phyloP scores from a whole-genome alignment of 176 grass and related monocot species.

The Oryza punctata region DNA sequence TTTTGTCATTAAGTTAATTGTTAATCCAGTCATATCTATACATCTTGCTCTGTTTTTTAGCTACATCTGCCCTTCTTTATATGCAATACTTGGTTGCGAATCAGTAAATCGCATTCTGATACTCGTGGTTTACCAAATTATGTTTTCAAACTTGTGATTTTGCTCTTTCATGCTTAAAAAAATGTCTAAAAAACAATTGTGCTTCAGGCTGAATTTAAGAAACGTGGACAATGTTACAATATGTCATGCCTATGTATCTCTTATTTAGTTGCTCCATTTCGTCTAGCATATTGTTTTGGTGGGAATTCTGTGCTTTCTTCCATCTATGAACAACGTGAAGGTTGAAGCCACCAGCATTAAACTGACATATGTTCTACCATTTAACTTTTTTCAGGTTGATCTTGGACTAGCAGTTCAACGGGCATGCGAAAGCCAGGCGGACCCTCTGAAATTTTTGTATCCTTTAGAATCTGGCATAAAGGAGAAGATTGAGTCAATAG shows the following conservation, averaged over 20 bases:
- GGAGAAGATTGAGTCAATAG: slow-evolving; percentile 95
- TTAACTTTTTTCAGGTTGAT: slow-evolving; percentile 67
- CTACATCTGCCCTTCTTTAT: neutral
- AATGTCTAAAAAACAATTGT: neutral
- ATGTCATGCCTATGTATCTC: neutral
- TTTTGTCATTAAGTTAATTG: slow-evolving; percentile 2
- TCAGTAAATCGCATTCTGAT: neutral
- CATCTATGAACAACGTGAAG: neutral
- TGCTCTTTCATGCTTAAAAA: neutral
- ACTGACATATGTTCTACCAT: neutral
- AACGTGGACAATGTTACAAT: neutral
- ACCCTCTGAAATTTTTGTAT: slow-evolving; percentile 82
- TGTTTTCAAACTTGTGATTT: neutral
- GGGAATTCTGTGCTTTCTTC: slow-evolving; percentile 15
- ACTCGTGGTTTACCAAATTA: neutral
- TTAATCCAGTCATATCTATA: neutral
- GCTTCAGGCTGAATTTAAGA: neutral
- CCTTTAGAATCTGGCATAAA: slow-evolving; percentile 82
- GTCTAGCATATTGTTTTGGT: neutral
- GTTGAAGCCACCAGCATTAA: neutral
- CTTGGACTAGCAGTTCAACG: slow-evolving; percentile 90
- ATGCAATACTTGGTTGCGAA: neutral
- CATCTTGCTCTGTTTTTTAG: neutral
- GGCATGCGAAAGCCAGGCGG: slow-evolving; percentile 80
- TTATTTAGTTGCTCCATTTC: slow-evolving; percentile 3